phyloP scores from a whole-genome alignment of 129 eudicot species.

The Flaveria trinervia region DNA sequence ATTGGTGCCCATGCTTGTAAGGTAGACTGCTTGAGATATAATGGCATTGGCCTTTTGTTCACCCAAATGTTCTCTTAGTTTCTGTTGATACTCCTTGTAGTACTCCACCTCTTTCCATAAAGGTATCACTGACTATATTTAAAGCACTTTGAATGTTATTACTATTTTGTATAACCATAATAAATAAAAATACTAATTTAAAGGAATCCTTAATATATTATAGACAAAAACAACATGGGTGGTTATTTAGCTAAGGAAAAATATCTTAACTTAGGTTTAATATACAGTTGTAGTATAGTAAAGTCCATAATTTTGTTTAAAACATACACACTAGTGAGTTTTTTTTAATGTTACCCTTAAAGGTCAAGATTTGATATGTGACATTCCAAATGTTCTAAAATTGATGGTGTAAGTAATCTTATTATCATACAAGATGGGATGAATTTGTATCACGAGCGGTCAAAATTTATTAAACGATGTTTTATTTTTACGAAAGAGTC shows the following conservation, averaged over 20 bases:
- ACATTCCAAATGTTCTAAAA: neutral
- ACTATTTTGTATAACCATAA: neutral
- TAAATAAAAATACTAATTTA: neutral
- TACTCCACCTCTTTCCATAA: conserved; percentile 72
- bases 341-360: no score
- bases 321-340: no score
- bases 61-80: conserved; percentile 53
- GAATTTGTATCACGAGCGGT: neutral
- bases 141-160: neutral
- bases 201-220: neutral
- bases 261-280: no score
- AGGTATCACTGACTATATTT: conserved; percentile 72
- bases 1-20: conserved; percentile 78
- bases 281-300: no score
- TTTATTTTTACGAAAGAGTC: no score
- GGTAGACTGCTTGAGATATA: conserved; percentile 52
- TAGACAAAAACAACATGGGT: no score
- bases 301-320: no score
- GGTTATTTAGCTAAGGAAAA: no score
- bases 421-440: neutral
- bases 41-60: conserved; percentile 38
- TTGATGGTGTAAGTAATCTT: neutral
- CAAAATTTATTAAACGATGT: neutral
- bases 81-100: conserved; percentile 70
- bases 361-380: neutral